Conservation (phyloP, 1,284 basidiomycete species). For the Ustilago shanxiensis region DNA sequence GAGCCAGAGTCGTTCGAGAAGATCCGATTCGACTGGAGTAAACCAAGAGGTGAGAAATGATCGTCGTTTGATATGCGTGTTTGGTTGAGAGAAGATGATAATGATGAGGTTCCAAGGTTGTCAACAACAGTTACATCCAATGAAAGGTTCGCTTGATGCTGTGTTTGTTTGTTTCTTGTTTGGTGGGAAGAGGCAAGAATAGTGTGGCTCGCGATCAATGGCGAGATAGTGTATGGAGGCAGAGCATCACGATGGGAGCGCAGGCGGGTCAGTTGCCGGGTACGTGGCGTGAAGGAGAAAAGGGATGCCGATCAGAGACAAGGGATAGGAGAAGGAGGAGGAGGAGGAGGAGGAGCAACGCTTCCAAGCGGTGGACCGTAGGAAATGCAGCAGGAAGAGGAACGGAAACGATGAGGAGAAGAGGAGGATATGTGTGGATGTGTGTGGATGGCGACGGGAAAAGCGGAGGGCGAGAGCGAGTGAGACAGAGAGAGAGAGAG, state of each 20-base stretch:
- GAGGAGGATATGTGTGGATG: not conserved
- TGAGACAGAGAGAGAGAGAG: not conserved
- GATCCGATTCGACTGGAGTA: not conserved
- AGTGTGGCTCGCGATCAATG: conserved; percentile 12
- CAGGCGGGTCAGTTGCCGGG: not conserved
- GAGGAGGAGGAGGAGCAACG: not conserved
- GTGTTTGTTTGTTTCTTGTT: not conserved
- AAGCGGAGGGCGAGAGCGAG: not conserved
- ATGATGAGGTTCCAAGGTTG: not conserved
- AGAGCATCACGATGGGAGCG: conserved; percentile 16
- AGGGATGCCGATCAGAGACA: conserved; percentile 9
- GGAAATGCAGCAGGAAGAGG: conserved; percentile 1
- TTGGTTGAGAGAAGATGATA: not conserved
- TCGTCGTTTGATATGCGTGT: not conserved
- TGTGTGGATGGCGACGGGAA: conserved; percentile 1
- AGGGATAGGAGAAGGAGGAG: not conserved
- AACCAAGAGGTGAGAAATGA: not conserved
- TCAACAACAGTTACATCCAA: not conserved
- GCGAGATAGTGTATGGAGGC: not conserved
- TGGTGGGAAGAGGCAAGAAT: not conserved
- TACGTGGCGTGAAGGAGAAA: conserved; percentile 9
- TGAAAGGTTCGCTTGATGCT: not conserved
- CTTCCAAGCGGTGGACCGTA: not conserved
- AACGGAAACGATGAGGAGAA: not conserved
- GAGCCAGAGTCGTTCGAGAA: not conserved